Evolutionary conservation across 495 filamentous ascomycete genomes (phyloP).

Genomic region (Penicillium lividum): DNA sequence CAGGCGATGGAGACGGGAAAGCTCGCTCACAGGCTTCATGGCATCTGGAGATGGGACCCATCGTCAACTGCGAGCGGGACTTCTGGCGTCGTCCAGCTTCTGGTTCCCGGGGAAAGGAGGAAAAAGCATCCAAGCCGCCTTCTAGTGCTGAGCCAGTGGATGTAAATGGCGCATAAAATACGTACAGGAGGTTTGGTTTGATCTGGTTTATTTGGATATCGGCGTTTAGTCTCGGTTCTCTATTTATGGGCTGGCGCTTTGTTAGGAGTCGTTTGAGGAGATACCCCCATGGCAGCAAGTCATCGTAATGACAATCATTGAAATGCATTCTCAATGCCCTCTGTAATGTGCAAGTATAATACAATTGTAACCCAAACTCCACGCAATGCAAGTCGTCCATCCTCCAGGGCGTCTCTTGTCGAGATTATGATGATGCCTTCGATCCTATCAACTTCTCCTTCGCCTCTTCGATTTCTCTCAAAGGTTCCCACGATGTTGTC

Average conservation of each 20-base stretch:
- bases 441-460: constrained; percentile 10
- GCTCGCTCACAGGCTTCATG: constrained; percentile 28
- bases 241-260: constrained; percentile 26
- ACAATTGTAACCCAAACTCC: constrained; percentile 23
- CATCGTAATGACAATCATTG: constrained; percentile 17
- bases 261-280: constrained; percentile 35
- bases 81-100: constrained; percentile 41
- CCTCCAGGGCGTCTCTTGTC: neutral
- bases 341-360: constrained; percentile 12
- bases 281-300: constrained; percentile 39
- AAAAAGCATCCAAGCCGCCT: constrained; percentile 26
- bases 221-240: constrained; percentile 13
- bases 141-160: constrained; percentile 31
- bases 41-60: constrained; percentile 46
- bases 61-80: constrained; percentile 50
- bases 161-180: constrained; percentile 29
- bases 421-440: constrained; percentile 1
- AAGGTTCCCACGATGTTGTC: constrained; percentile 74
- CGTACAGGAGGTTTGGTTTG: constrained; percentile 25
- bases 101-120: constrained; percentile 28
- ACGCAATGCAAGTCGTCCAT: constrained; percentile 23
- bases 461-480: constrained; percentile 33
- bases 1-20: constrained; percentile 31
- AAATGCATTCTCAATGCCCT: constrained; percentile 6
- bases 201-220: constrained; percentile 19